Conservation (phyloP, 768 basidiomycete species). For the Termitomyces sp. region DNA sequence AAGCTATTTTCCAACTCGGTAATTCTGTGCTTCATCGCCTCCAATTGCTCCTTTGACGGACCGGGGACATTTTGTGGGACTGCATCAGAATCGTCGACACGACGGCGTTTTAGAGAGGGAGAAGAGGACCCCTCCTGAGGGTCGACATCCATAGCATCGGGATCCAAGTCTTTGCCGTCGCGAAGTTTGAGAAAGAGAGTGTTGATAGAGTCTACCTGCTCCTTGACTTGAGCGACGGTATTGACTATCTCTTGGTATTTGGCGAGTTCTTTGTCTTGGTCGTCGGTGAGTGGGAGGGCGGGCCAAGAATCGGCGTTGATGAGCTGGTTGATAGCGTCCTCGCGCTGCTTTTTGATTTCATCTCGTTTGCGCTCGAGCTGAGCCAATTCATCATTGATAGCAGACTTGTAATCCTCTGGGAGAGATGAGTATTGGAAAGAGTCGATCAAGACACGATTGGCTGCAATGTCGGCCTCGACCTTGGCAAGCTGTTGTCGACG, state of each 20-base stretch:
- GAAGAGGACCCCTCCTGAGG: not conserved
- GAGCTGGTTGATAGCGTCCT: conserved; percentile 14
- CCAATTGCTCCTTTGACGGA: not conserved
- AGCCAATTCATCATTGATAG: conserved; percentile 12
- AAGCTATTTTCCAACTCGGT: not conserved
- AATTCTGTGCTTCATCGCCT: not conserved
- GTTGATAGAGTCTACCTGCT: conserved; percentile 19
- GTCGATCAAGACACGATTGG: conserved; percentile 12
- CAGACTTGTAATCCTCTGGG: conserved; percentile 12
- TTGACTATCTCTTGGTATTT: conserved; percentile 19
- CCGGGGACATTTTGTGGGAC: not conserved
- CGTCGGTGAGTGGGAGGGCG: conserved; percentile 16
- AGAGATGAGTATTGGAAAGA: conserved; percentile 11
- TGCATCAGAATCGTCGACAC: conserved; percentile 12
- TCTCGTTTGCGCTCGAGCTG: conserved; percentile 18
- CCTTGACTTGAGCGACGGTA: conserved; percentile 18
- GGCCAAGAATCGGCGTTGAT: conserved; percentile 27
- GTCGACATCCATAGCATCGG: conserved; percentile 13
- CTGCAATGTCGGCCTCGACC: conserved; percentile 16
- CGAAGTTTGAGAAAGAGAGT: conserved; percentile 12
- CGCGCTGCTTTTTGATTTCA: conserved; percentile 16
- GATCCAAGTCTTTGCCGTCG: not conserved
- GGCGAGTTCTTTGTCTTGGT: conserved; percentile 14
- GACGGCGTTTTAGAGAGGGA: conserved; percentile 22
- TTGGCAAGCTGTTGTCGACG: conserved; percentile 11